phyloP scores from a whole-genome alignment of 2,329 filamentous ascomycete species.

The Calonectria hongkongensis region DNA sequence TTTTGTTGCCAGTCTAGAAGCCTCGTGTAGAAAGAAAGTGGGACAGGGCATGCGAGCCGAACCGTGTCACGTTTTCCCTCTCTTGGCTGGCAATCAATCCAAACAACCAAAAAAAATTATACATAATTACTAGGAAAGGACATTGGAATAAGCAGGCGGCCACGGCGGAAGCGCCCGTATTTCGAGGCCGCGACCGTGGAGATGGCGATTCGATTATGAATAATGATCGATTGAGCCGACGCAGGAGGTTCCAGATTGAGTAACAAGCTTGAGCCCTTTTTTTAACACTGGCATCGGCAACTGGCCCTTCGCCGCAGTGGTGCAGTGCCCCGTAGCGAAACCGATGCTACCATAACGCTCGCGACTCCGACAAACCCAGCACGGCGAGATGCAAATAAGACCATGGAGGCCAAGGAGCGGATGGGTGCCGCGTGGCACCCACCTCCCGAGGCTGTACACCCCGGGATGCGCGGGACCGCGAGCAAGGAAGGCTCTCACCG shows the following conservation, averaged over 20 bases:
- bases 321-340: constrained; percentile 5
- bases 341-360: constrained; percentile 23
- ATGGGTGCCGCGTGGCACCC: constrained; percentile 18
- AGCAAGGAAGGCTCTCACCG: constrained; percentile 14
- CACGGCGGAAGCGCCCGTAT: constrained; percentile 14
- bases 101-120: neutral
- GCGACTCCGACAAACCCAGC: neutral
- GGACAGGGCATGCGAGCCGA: constrained; percentile 13
- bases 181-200: constrained; percentile 2
- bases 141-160: neutral
- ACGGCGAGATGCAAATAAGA: constrained; percentile 17
- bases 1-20: constrained; percentile 16
- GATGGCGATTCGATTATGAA: constrained; percentile 14
- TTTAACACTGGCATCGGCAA: neutral
- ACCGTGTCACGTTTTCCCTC: constrained; percentile 11
- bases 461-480: constrained; percentile 4
- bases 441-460: constrained; percentile 8
- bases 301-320: constrained; percentile 14
- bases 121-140: no score
- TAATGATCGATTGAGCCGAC: constrained; percentile 14
- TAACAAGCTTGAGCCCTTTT: constrained; percentile 18
- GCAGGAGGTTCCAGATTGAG: constrained; percentile 16
- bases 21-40: neutral
- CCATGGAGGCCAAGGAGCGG: constrained; percentile 19
- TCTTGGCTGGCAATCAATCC: constrained; percentile 14